Evolutionary conservation across 108 stramenopile genomes (phyloP).

Genomic region (Chaetoceros muelleri): DNA sequence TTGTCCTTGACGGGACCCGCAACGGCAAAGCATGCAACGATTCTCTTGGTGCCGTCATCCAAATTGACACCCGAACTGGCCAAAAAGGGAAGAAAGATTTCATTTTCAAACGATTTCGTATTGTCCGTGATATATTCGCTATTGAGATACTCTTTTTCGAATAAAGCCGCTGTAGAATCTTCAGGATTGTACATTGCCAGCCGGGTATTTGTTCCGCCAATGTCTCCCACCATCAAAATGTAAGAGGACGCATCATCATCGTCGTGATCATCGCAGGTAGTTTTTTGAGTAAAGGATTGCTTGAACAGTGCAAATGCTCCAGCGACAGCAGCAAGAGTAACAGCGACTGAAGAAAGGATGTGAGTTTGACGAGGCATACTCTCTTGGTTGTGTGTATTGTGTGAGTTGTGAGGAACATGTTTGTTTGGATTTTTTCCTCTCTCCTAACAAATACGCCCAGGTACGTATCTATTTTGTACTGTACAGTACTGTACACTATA

Average conservation of each 20-base stretch:
- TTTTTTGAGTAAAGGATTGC: too few relatives aligned
- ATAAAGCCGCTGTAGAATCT: slow-evolving; percentile 27
- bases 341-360: too few relatives aligned
- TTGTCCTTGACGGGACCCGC: slow-evolving; percentile 89
- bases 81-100: slow-evolving; percentile 56
- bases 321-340: too few relatives aligned
- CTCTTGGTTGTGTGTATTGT: too few relatives aligned
- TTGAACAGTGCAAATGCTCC: too few relatives aligned
- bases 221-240: slow-evolving; percentile 78
- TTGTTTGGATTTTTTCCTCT: too few relatives aligned
- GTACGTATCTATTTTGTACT: too few relatives aligned
- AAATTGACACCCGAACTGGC: slow-evolving; percentile 50
- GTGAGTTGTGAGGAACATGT: too few relatives aligned
- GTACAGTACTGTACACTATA: too few relatives aligned
- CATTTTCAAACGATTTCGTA: slow-evolving; percentile 29
- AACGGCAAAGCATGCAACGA: slow-evolving; percentile 79
- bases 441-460: too few relatives aligned
- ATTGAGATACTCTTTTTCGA: slow-evolving; percentile 45
- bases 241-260: slow-evolving; percentile 9
- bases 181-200: slow-evolving; percentile 51
- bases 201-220: slow-evolving; percentile 88
- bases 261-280: too few relatives aligned
- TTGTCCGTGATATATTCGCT: slow-evolving; percentile 22
- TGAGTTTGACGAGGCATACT: too few relatives aligned
- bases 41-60: slow-evolving; percentile 25